Evolutionary conservation across 73 alveolate genomes (phyloP).

Genomic region (Breviolum minutum): DNA sequence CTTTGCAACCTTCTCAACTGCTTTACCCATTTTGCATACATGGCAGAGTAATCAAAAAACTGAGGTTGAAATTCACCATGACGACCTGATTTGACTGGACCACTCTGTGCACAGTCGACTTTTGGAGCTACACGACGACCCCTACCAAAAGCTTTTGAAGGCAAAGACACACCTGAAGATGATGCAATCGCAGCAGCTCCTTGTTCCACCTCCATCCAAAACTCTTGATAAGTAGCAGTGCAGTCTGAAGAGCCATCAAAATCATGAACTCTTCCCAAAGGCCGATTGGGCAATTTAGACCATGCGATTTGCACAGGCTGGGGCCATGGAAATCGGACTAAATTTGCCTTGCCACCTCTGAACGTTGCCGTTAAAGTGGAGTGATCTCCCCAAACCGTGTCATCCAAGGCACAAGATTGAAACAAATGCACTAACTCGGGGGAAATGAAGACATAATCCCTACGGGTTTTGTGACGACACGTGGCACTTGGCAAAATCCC

Average conservation of each 20-base stretch:
- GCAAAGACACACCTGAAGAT: neutral
- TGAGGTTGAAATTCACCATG: neutral
- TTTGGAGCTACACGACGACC: neutral
- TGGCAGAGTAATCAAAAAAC: neutral
- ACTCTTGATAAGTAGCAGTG: too few relatives aligned
- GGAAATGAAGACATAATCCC: neutral
- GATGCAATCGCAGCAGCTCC: too few relatives aligned
- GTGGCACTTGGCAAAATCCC: neutral
- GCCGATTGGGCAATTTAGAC: too few relatives aligned
- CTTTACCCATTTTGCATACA: too few relatives aligned
- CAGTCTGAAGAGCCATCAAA: neutral
- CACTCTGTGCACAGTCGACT: neutral
- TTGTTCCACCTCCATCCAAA: too few relatives aligned
- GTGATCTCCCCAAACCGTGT: neutral
- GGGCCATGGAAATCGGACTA: too few relatives aligned
- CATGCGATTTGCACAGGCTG: too few relatives aligned
- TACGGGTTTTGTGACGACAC: neutral
- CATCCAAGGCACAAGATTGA: neutral
- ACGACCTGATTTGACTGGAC: neutral
- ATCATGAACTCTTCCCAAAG: too few relatives aligned
- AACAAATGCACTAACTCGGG: neutral
- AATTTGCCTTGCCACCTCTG: too few relatives aligned
- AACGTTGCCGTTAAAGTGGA: too few relatives aligned
- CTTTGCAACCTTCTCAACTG: neutral
- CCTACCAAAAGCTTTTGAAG: neutral